These are phyloP conservation scores for Pseudomonodictys pantanalensis DNA, from an alignment of 495 filamentous ascomycete species.

Conservation along the genomic window DNA sequence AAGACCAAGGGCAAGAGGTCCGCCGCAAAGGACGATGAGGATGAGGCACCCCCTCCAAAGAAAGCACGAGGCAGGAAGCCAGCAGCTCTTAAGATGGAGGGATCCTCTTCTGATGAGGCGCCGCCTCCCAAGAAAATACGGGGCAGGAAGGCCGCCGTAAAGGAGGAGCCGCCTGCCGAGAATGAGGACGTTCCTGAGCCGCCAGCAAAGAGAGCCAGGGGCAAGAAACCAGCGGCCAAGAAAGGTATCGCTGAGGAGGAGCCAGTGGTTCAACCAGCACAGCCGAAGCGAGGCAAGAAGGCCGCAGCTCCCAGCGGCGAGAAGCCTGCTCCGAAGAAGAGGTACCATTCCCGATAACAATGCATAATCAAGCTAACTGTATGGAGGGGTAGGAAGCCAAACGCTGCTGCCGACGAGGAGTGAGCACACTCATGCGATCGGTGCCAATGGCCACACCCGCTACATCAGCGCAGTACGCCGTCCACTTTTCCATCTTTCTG, in stretches of 20 bases:
- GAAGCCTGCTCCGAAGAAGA: constrained; percentile 28
- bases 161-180: constrained; percentile 25
- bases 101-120: no score
- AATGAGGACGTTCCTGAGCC: constrained; percentile 4
- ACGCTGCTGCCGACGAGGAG: constrained; percentile 29
- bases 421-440: no score
- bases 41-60: constrained; percentile 9
- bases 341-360: constrained; percentile 1
- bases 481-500: no score
- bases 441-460: no score
- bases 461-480: no score
- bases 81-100: constrained; percentile 23
- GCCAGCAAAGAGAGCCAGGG: constrained; percentile 25
- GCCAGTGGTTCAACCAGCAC: constrained; percentile 16
- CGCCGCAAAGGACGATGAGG: constrained; percentile 27
- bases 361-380: constrained; percentile 5
- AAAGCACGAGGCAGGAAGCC: neutral
- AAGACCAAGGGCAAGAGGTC: constrained; percentile 28
- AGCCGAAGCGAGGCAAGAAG: constrained; percentile 17
- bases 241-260: constrained; percentile 19
- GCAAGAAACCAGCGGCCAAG: constrained; percentile 38
- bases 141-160: constrained; percentile 21
- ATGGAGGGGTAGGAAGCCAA: constrained; percentile 32
- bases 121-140: constrained; percentile 31
- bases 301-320: constrained; percentile 11